Evolutionary conservation across 2,329 filamentous ascomycete genomes (phyloP), one percentile per base, ranked within the genome.

Genomic region (Diplodia mutila): DNA sequence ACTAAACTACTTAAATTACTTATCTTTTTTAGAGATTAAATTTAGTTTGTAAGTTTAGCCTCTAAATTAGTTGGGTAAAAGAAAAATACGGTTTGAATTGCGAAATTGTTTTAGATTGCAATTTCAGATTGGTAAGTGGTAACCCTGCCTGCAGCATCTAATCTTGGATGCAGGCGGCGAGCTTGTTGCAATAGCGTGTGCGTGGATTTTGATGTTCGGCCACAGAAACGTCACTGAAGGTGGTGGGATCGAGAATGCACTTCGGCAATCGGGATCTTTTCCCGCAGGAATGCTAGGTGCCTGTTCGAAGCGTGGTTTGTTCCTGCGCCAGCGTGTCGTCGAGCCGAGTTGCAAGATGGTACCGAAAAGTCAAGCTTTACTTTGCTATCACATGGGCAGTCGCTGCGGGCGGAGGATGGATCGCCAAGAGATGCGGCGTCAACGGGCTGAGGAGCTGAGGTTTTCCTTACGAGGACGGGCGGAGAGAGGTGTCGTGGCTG

Each of bases 401-500:
- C 34, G 37, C 25, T 11, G 53, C 14, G 53, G 6, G 55, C 23
- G 16, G 34, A 27, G 25, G 52, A 14, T n/a, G 52, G 6, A 11
- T 11, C 9, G 57, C 57, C 57, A 61, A 61, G 57, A 34, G 25
- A 32, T 34, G 57, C 18, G 55, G 55, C 55, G 37, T n/a, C 14
- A 16, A 18, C 23, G 55, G 57, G 57, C 39, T 32, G 57, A n/a
- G 2, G 46, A 63, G 59, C 59, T 63, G 46, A 51, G 46, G n/a
- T n/a, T n/a, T n/a, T n/a, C n/a, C 12, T 16, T 34, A 51, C 59
- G 46, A 63, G 59, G 23, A 51, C 21, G 42, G 27, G 59, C 59
- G 42, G 42, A 51, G 46, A n/a, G 59, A 11, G 46, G 39, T 32
- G 42, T n/a, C 5, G 57, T 61, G 57, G 57, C 57, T 61, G 57